These are phyloP conservation scores for Colletotrichum truncatum DNA, from an alignment of 2,329 filamentous ascomycete species.

Conservation along the genomic window DNA sequence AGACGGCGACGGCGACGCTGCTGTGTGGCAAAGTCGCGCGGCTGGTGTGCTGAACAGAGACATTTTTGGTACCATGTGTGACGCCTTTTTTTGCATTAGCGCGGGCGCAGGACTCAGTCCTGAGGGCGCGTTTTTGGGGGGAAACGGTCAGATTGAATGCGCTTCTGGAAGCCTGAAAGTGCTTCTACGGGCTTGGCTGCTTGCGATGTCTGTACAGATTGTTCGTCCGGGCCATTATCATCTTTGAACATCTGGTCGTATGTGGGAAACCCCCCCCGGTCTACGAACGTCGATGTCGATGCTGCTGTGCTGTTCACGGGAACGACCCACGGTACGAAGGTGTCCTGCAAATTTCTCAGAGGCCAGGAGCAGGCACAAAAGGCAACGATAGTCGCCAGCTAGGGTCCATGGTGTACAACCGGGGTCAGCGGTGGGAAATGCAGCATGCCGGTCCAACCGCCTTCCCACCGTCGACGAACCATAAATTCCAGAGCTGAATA, in stretches of 20 bases:
- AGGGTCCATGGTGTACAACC: slow-evolving; percentile 4
- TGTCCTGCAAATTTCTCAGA: background rate
- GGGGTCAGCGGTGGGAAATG: slow-evolving; percentile 15
- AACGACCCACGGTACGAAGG: too few species aligned
- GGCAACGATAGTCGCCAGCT: too few species aligned
- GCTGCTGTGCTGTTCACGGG: too few species aligned
- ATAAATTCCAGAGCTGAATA: background rate
- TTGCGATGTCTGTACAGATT: too few species aligned
- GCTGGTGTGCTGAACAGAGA: background rate
- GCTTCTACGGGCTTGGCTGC: too few species aligned
- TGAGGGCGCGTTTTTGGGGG: background rate
- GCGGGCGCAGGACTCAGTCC: slow-evolving; percentile 30
- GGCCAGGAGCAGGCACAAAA: background rate
- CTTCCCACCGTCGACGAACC: slow-evolving; percentile 1
- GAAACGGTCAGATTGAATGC: background rate
- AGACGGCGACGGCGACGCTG: background rate
- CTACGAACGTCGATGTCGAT: too few species aligned
- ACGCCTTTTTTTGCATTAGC: slow-evolving; percentile 25
- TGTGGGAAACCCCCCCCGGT: too few species aligned
- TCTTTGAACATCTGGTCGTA: too few species aligned
- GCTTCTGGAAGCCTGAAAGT: slow-evolving; percentile 2
- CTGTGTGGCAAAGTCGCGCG: slow-evolving; percentile 6
- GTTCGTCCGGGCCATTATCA: too few species aligned
- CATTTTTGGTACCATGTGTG: too few species aligned
- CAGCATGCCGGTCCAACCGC: slow-evolving; percentile 1